Conservation (phyloP, 1,284 basidiomycete genomes). For the Puccinia polysora region DNA sequence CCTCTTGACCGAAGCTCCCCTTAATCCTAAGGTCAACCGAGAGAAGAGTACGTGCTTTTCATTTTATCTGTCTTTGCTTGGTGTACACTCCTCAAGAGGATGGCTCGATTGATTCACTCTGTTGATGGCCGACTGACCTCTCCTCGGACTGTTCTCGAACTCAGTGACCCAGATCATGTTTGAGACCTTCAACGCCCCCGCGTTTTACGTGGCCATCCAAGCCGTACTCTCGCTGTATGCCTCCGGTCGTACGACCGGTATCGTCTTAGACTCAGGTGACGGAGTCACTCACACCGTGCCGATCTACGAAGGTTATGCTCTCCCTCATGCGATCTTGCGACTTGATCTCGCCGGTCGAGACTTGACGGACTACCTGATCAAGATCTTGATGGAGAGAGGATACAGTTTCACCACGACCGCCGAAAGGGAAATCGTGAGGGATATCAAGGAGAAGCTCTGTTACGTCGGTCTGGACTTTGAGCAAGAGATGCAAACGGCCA, state of each 20-base stretch:
- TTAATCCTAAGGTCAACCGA: conserved; percentile 89
- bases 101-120: not conserved
- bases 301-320: conserved; percentile 91
- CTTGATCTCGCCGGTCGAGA: conserved; percentile 93
- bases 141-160: not conserved
- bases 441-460: conserved; percentile 98
- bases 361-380: conserved; percentile 85
- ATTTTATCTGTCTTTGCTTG: not conserved
- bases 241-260: conserved; percentile 85
- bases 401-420: conserved; percentile 89
- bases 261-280: conserved; percentile 88
- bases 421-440: conserved; percentile 91
- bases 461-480: conserved; percentile 96
- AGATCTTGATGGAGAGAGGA: conserved; percentile 87
- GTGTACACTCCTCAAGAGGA: not conserved
- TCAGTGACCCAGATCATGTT: conserved; percentile 82
- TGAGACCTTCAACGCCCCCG: conserved; percentile 89
- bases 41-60: conserved; percentile 68
- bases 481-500: conserved; percentile 88
- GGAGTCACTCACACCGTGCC: conserved; percentile 90
- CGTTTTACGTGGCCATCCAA: conserved; percentile 90
- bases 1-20: conserved; percentile 86
- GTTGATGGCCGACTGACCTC: too few species aligned
- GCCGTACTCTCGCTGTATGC: conserved; percentile 88
- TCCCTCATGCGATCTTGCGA: conserved; percentile 90